Base-by-base conservation (phyloP, 169 alveolate species). In the Cryptosporidium sp. region DNA sequence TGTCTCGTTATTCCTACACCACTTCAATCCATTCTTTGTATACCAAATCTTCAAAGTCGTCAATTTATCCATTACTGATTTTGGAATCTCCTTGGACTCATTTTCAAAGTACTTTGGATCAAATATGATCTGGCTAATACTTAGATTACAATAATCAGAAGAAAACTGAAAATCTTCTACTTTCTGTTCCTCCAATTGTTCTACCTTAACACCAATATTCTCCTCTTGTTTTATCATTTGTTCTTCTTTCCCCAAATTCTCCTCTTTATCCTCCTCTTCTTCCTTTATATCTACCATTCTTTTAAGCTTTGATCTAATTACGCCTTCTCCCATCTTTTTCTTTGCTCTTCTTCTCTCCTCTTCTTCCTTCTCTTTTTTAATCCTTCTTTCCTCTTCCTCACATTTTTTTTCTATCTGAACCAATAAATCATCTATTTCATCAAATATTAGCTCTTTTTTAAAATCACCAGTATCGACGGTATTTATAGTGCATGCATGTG, bases 1-100 rank as follows among this genome's bases (percentile, higher is more conserved):
- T 1, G 75, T 80, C 60, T 80, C 89, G 44, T 80, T 80, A 1
- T 33, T 80, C 45, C 75, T 60, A 62, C 89, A 80, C 89, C 89
- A 80, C 26, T 80, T 80, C 2, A 80, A n/a, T 4, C 89, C 65
- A 39, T 80, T 35, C 35, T 67, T 61, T 6, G 65, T n/a, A 52
- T 80, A 80, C 89, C 89, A 80, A 44, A 65, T 60, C 42, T 60
- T 60, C 48, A 80, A 42, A 42, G 75, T 65, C 6, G 31, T 51
- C 31, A 80, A n/a, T 14, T 80, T 80, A 31, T 80, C 75, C 56
- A 18, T n/a, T 14, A 80, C 29, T 6, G 35, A 44, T 45, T 60
- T 60, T 0, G 89, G 89, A 12, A 80, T 60, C 33, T 80, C 75
- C 14, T 35, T 23, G 12, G n/a, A 65, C 10, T 10, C 44, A n/a